A percentile compares a stretch with the other conserved stretches of the same genome.
Conservation (phyloP, 2,329 filamentous ascomycete species). For the Coleophoma crateriformis region DNA sequence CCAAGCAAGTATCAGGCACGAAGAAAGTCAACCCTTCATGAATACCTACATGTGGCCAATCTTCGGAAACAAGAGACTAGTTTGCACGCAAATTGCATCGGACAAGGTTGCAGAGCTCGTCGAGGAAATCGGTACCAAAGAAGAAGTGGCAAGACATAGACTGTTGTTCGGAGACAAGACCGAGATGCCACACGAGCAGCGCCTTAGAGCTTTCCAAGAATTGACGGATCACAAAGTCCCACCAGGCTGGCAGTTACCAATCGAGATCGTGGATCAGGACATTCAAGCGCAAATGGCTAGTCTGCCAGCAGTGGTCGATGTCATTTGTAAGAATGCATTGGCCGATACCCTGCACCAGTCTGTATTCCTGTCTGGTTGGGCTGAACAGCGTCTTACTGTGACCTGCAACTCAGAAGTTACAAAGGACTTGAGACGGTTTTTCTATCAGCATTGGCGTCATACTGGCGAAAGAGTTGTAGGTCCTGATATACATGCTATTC, state of each 20-base stretch:
- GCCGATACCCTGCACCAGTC: too few species aligned
- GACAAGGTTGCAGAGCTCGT: conserved; percentile 61
- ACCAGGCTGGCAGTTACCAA: conserved; percentile 48
- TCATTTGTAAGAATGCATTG: too few species aligned
- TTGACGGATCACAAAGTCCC: conserved; percentile 51
- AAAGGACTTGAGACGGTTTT: too few species aligned
- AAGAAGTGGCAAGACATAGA: conserved; percentile 48
- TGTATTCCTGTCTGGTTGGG: too few species aligned
- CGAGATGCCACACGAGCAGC: conserved; percentile 16
- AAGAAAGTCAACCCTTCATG: conserved; percentile 53
- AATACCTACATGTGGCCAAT: conserved; percentile 57
- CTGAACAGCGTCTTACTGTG: too few species aligned
- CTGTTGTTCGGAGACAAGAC: conserved; percentile 41
- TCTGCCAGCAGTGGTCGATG: too few species aligned
- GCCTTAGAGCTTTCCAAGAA: conserved; percentile 30
- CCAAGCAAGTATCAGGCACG: conserved; percentile 52
- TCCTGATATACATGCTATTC: too few species aligned
- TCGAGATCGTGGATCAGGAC: conserved; percentile 44
- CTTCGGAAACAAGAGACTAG: conserved; percentile 43
- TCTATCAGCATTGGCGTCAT: too few species aligned
- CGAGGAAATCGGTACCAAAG: conserved; percentile 51
- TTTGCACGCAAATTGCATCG: conserved; percentile 58
- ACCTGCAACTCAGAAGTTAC: too few species aligned
- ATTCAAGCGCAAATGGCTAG: conserved; percentile 10
- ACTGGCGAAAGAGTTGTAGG: too few species aligned